phyloP scores from a whole-genome alignment of 768 basidiomycete genomes.

The Pulveroboletus sp. region DNA sequence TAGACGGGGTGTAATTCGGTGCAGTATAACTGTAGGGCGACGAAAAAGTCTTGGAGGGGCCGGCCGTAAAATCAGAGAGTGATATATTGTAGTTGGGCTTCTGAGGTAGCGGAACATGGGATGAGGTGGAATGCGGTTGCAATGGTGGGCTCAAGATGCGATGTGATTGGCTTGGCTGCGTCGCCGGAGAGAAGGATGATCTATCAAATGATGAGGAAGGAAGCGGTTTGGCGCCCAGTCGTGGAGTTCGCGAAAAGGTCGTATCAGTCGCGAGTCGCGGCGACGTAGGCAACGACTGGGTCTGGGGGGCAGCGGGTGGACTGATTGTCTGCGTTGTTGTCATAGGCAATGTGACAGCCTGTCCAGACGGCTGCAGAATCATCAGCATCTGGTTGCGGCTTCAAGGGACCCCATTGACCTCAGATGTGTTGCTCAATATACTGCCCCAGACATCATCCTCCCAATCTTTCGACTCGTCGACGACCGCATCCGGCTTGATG shows the following conservation, averaged over 20 bases:
- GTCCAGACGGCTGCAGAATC: conserved; percentile 12
- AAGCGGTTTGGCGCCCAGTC: conserved; percentile 38
- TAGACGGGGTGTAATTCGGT: conserved; percentile 17
- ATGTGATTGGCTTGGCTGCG: conserved; percentile 21
- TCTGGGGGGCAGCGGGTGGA: conserved; percentile 18
- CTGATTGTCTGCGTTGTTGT: conserved; percentile 13
- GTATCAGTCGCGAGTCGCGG: conserved; percentile 35
- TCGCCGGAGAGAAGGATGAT: conserved; percentile 26
- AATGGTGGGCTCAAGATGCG: conserved; percentile 19
- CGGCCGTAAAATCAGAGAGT: conserved; percentile 30
- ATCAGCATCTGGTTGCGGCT: conserved; percentile 3
- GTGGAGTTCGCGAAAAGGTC: conserved; percentile 32
- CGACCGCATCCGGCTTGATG: conserved; percentile 44
- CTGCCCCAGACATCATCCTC: conserved; percentile 87
- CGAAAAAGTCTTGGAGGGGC: conserved; percentile 15
- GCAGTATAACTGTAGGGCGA: conserved; percentile 12
- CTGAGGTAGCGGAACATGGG: conserved; percentile 13
- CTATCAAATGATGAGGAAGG: conserved; percentile 35
- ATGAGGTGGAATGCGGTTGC: conserved; percentile 17
- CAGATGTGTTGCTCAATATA: conserved; percentile 51
- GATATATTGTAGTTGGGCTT: conserved; percentile 64
- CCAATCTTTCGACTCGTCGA: conserved; percentile 49
- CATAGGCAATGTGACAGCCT: conserved; percentile 12
- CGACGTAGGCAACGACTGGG: conserved; percentile 40
- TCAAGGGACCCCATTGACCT: conserved; percentile 15